A percentile compares a stretch with the other conserved stretches of the same genome.
Conservation (phyloP, 768 basidiomycete species). For the Suillus subalutaceus region DNA sequence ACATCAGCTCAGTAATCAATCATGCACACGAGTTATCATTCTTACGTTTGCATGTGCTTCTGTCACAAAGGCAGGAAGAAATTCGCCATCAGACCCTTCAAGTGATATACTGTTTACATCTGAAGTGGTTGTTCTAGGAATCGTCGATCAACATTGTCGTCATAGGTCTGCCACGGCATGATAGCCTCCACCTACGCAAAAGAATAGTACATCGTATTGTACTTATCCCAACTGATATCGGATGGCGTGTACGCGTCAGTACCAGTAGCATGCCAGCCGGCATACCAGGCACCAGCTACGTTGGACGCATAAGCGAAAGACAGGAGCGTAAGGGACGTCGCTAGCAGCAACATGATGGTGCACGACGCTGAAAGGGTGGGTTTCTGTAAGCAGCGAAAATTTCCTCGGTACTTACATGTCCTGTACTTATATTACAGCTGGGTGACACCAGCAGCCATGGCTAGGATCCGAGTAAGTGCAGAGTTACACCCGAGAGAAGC, state of each 20-base stretch:
- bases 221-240: constrained; percentile 51
- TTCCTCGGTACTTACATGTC: background rate
- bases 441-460: background rate
- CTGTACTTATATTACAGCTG: background rate
- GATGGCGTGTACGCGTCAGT: constrained; percentile 43
- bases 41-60: constrained; percentile 14
- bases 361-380: background rate
- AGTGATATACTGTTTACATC: constrained; percentile 6
- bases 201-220: constrained; percentile 58
- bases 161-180: background rate
- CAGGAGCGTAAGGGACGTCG: background rate
- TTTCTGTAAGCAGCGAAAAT: background rate
- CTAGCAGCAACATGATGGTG: constrained; percentile 4
- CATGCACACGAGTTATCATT: background rate
- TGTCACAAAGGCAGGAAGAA: constrained; percentile 12
- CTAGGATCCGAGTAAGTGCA: constrained; percentile 1
- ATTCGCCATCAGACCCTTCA: constrained; percentile 2
- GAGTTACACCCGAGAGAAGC: background rate
- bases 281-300: constrained; percentile 8
- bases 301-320: background rate
- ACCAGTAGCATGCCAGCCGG: constrained; percentile 7
- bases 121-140: constrained; percentile 10
- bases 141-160: background rate
- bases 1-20: background rate
- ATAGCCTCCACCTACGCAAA: constrained; percentile 50